Percentiles rank a stretch among this genome's conserved stretches.
phyloP scores from a whole-genome alignment of 352 stramenopile species.

The Phytophthora syringae region DNA sequence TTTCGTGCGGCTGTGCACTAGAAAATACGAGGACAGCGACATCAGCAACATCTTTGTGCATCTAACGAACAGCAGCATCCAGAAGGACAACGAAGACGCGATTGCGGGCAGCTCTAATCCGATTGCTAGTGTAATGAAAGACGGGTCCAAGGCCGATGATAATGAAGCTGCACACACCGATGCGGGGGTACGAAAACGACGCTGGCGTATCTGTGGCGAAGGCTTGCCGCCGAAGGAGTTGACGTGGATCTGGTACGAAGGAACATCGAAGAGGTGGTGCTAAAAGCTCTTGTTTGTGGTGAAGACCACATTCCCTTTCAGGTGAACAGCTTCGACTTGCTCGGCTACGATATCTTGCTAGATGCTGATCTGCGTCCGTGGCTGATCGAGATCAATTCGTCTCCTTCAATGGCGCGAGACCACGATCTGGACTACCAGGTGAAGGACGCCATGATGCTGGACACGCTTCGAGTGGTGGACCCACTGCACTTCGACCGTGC shows the following conservation, averaged over 20 bases:
- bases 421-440: slow-evolving; percentile 88
- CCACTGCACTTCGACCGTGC: slow-evolving; percentile 83
- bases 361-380: slow-evolving; percentile 90
- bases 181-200: slow-evolving; percentile 85
- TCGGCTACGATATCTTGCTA: slow-evolving; percentile 95
- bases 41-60: slow-evolving; percentile 91
- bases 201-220: slow-evolving; percentile 77
- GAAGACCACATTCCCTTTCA: slow-evolving; percentile 92
- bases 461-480: slow-evolving; percentile 89
- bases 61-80: slow-evolving; percentile 95
- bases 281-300: slow-evolving; percentile 88
- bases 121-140: slow-evolving; percentile 21
- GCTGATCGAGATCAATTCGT: slow-evolving; percentile 97
- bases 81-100: slow-evolving; percentile 83
- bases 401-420: slow-evolving; percentile 91
- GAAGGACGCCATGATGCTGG: slow-evolving; percentile 90
- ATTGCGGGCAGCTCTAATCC: slow-evolving; percentile 40
- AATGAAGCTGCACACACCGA: slow-evolving; percentile 33
- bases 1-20: slow-evolving; percentile 91
- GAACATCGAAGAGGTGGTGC: slow-evolving; percentile 78
- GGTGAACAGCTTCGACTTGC: slow-evolving; percentile 94
- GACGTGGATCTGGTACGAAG: slow-evolving; percentile 72
- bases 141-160: slow-evolving; percentile 1
- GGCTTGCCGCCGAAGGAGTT: slow-evolving; percentile 67
- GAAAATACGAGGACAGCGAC: slow-evolving; percentile 77